phyloP scores from a whole-genome alignment of 176 grass and related monocot species.

The Saccharum officinarum region DNA sequence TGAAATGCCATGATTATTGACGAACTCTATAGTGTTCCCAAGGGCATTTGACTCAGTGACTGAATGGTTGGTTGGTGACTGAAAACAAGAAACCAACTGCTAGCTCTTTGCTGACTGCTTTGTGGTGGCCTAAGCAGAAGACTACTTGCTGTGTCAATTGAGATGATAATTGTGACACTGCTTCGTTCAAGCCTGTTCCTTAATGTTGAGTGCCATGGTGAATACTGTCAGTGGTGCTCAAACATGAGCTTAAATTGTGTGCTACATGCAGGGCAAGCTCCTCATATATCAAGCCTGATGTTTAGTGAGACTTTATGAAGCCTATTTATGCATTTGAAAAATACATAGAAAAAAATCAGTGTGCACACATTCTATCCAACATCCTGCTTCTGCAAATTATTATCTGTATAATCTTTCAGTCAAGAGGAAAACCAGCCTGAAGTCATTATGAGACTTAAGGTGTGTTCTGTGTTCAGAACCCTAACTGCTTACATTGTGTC shows the following conservation, averaged over 20 bases:
- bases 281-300: neutral
- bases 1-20: slow-evolving; percentile 34
- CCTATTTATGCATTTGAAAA: slow-evolving; percentile 30
- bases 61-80: neutral
- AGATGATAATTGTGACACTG: slow-evolving; percentile 1
- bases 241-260: slow-evolving; percentile 7
- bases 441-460: neutral
- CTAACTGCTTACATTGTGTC: neutral
- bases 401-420: slow-evolving; percentile 15
- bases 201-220: neutral
- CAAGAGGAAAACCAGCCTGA: slow-evolving; percentile 1
- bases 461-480: slow-evolving; percentile 8
- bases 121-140: neutral
- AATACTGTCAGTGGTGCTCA: too few species aligned
- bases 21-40: neutral
- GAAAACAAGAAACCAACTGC: slow-evolving; percentile 12
- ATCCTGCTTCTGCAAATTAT: slow-evolving; percentile 18
- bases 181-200: slow-evolving; percentile 14
- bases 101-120: slow-evolving; percentile 23
- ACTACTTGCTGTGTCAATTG: neutral
- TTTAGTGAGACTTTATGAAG: slow-evolving; percentile 35
- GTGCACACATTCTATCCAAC: slow-evolving; percentile 31
- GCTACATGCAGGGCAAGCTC: slow-evolving; percentile 21
- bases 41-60: neutral
- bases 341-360: neutral